Conservation (phyloP, 2,329 filamentous ascomycete species). For the Diaporthe destruens region DNA sequence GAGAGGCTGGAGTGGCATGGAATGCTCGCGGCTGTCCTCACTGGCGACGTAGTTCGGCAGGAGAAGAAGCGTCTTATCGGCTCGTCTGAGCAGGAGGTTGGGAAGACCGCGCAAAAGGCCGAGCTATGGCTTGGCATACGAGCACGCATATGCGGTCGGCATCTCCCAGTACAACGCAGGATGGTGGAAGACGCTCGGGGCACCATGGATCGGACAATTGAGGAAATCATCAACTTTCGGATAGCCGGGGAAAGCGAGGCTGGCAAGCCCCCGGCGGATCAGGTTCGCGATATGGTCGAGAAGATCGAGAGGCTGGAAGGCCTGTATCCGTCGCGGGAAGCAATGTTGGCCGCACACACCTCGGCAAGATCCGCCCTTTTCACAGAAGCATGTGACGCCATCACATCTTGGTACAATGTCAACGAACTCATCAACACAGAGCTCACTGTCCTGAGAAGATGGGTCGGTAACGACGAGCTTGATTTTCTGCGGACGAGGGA, state of each 20-base stretch:
- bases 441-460: constrained; percentile 89
- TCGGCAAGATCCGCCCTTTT: constrained; percentile 82
- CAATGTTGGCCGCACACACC: constrained; percentile 81
- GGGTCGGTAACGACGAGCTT: constrained; percentile 96
- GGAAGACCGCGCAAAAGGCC: constrained; percentile 76
- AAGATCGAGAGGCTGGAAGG: constrained; percentile 92
- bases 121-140: constrained; percentile 92
- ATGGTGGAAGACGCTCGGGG: constrained; percentile 88
- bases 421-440: constrained; percentile 97
- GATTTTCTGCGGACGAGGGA: constrained; percentile 86
- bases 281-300: constrained; percentile 88
- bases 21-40: constrained; percentile 95
- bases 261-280: constrained; percentile 86
- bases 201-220: constrained; percentile 79
- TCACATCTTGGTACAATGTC: constrained; percentile 97
- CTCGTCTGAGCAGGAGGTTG: constrained; percentile 70
- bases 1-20: constrained; percentile 97
- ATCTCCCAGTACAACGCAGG: constrained; percentile 85
- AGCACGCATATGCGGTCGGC: constrained; percentile 85
- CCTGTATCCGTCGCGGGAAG: constrained; percentile 84
- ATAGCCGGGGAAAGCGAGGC: constrained; percentile 94
- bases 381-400: constrained; percentile 85
- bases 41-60: constrained; percentile 95
- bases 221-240: constrained; percentile 92
- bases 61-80: constrained; percentile 97